Conservation (phyloP, 2,329 filamentous ascomycete genomes). For the Fusarium setosum region DNA sequence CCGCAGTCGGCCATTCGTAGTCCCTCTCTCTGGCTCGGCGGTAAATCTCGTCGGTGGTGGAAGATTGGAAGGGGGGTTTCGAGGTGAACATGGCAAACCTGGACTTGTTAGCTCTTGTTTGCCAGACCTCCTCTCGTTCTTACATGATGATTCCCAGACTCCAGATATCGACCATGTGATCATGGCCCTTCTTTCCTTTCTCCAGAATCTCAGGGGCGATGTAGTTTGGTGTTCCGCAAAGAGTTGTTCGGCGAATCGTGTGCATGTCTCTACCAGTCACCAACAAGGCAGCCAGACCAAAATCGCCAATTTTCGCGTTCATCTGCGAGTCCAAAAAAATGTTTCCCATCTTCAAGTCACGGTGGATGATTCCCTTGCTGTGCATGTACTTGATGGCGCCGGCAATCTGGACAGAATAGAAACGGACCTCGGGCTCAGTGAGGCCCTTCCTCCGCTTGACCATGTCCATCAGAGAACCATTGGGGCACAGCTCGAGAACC, state of each 20-base stretch:
- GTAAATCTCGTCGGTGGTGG: slow-evolving; percentile 88
- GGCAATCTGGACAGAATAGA: slow-evolving; percentile 93
- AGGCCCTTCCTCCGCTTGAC: slow-evolving; percentile 91
- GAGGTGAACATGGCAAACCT: slow-evolving; percentile 97
- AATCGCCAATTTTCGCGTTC: slow-evolving; percentile 98
- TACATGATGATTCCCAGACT: slow-evolving; percentile 96
- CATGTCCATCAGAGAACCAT: slow-evolving; percentile 98
- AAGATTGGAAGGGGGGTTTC: slow-evolving; percentile 95
- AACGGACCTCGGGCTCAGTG: slow-evolving; percentile 92
- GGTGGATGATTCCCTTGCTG: slow-evolving; percentile 92
- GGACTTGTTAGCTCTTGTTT: slow-evolving; percentile 21
- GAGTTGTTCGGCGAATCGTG: slow-evolving; percentile 85
- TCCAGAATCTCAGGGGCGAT: slow-evolving; percentile 97
- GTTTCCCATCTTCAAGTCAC: slow-evolving; percentile 98
- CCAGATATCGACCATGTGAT: slow-evolving; percentile 99
- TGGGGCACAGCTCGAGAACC: slow-evolving; percentile 92
- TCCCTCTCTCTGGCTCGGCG: slow-evolving; percentile 75
- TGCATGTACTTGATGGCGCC: slow-evolving; percentile 99
- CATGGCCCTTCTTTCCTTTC: slow-evolving; percentile 93
- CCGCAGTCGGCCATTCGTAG: slow-evolving; percentile 81
- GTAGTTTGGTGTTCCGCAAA: slow-evolving; percentile 98
- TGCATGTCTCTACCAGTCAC: slow-evolving; percentile 92
- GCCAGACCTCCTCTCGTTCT: slow-evolving; percentile 45
- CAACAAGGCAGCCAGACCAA: slow-evolving; percentile 91
- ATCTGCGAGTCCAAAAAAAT: slow-evolving; percentile 94